phyloP scores from a whole-genome alignment of 208 protist species.

The Leptomonas pyrrhocoris region DNA sequence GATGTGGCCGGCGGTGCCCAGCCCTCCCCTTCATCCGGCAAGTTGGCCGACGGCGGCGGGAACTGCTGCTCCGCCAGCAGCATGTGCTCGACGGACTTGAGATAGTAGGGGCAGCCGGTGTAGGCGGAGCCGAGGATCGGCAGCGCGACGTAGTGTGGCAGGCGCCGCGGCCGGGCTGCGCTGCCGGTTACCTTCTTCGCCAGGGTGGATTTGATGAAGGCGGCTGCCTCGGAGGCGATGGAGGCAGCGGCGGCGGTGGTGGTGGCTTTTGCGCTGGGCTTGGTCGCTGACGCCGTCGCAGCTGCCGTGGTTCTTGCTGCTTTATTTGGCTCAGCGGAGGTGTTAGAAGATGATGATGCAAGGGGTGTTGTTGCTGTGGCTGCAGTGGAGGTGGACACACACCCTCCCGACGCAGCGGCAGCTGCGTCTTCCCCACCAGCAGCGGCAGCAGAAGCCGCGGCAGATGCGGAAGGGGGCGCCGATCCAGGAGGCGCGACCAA shows the following conservation, averaged over 20 bases:
- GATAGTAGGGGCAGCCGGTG: conserved; percentile 52
- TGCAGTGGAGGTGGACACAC: neutral
- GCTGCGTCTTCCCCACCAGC: neutral
- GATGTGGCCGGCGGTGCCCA: conserved; percentile 17
- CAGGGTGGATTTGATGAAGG: conserved; percentile 38
- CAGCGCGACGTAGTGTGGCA: conserved; percentile 45
- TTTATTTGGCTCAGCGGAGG: neutral
- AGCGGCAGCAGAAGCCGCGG: neutral
- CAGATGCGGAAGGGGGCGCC: neutral
- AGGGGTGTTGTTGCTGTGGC: neutral
- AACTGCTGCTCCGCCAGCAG: conserved; percentile 44
- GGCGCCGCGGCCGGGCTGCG: conserved; percentile 3
- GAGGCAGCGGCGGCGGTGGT: conserved; percentile 17
- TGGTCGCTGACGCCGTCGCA: neutral
- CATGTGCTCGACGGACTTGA: conserved; percentile 56
- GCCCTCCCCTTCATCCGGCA: conserved; percentile 28
- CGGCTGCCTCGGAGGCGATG: conserved; percentile 22
- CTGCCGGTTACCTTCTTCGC: conserved; percentile 15
- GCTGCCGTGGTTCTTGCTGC: neutral
- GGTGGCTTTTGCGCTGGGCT: neutral
- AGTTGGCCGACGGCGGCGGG: conserved; percentile 30
- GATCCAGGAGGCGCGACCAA: conserved; percentile 17
- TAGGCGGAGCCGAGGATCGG: conserved; percentile 59
- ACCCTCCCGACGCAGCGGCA: neutral
- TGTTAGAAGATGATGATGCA: neutral